phyloP scores from a whole-genome alignment of 495 filamentous ascomycete species.

The Aspergillus cristatus region DNA sequence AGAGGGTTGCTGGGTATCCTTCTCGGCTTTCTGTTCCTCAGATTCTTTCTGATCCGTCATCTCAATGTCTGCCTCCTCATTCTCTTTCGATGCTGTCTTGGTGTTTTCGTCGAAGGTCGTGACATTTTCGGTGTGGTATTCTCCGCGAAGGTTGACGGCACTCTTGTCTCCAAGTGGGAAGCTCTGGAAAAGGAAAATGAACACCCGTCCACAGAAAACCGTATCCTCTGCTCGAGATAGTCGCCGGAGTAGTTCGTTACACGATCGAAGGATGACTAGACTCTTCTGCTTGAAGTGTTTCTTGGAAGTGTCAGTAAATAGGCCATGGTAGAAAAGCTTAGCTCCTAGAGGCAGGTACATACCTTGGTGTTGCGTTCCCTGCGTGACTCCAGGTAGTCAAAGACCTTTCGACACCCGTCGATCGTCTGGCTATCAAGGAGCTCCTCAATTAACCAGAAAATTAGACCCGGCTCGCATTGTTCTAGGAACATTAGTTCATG shows the following conservation, averaged over 20 bases:
- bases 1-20: constrained; percentile 7
- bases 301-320: too few relatives aligned
- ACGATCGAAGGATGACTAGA: constrained; percentile 77
- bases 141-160: constrained; percentile 90
- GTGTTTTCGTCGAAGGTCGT: constrained; percentile 67
- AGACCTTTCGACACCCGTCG: constrained; percentile 77
- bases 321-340: too few relatives aligned
- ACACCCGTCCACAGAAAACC: constrained; percentile 92
- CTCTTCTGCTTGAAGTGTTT: constrained; percentile 81
- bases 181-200: constrained; percentile 96
- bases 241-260: constrained; percentile 88
- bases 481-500: constrained; percentile 31
- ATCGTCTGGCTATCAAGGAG: constrained; percentile 93
- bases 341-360: constrained; percentile 7
- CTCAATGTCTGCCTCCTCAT: constrained; percentile 47
- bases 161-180: constrained; percentile 94
- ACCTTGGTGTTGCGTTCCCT: constrained; percentile 74
- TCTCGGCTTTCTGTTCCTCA: constrained; percentile 13
- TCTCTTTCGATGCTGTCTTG: constrained; percentile 9
- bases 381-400: constrained; percentile 89
- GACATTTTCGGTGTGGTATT: constrained; percentile 93
- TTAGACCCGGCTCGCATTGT: constrained; percentile 73
- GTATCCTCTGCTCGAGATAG: constrained; percentile 92
- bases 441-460: constrained; percentile 89
- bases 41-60: constrained; percentile 50